phyloP scores from a whole-genome alignment of 768 basidiomycete species.

The Mycena albidolilacea region DNA sequence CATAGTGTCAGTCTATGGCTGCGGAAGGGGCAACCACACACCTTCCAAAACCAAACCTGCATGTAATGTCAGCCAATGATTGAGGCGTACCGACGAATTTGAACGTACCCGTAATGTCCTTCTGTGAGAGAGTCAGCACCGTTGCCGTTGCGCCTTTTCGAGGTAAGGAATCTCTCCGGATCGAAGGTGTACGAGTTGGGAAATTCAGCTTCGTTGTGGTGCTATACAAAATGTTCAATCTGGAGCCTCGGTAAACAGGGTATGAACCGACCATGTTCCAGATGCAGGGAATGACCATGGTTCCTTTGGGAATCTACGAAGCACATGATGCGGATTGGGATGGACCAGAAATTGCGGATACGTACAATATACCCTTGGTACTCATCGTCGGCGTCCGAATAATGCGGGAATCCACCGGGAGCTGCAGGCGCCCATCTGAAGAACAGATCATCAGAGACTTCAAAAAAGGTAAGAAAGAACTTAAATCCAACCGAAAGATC shows the following conservation, averaged over 20 bases:
- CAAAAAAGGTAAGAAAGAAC: not conserved
- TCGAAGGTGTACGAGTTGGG: slow-evolving; percentile 2
- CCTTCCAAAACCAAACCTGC: too few relatives aligned
- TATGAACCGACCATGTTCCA: slow-evolving; percentile 25
- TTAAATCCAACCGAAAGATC: not conserved
- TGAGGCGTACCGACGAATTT: not conserved
- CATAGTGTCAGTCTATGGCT: too few relatives aligned
- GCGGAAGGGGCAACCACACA: too few relatives aligned
- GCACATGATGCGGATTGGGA: too few relatives aligned
- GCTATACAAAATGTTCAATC: not conserved
- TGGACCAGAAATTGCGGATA: not conserved
- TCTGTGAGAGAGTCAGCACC: not conserved
- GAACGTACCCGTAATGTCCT: slow-evolving; percentile 12
- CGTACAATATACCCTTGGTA: slow-evolving; percentile 14
- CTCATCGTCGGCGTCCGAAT: slow-evolving; percentile 7
- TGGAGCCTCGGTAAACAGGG: not conserved
- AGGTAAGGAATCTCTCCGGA: slow-evolving; percentile 11
- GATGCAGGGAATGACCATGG: slow-evolving; percentile 8
- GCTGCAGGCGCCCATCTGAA: slow-evolving; percentile 13
- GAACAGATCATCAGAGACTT: not conserved
- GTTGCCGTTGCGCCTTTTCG: too few relatives aligned
- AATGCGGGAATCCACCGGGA: slow-evolving; percentile 9
- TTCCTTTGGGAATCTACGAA: slow-evolving; percentile 16
- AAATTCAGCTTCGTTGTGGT: slow-evolving; percentile 9
- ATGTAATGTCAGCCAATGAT: too few relatives aligned